These are phyloP conservation scores for Trichophyton equinum DNA, from an alignment of 2,329 filamentous ascomycete species.

Conservation along the genomic window DNA sequence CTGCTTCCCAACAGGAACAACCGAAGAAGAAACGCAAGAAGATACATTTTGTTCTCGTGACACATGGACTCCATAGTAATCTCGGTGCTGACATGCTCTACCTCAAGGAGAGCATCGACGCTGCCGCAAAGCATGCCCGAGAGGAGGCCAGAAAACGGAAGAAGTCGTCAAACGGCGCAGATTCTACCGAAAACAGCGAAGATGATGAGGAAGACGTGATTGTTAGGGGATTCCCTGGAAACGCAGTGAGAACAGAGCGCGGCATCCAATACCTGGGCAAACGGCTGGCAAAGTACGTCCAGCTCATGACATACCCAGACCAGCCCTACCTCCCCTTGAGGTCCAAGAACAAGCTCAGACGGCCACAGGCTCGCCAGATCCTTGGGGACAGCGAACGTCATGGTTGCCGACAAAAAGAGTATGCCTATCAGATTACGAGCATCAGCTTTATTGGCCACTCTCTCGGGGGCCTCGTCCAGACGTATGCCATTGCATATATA, in stretches of 20 bases:
- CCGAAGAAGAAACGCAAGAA: conserved; percentile 48
- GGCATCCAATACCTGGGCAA: conserved; percentile 97
- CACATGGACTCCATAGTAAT: conserved; percentile 92
- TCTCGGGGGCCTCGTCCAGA: conserved; percentile 78
- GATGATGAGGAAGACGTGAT: conserved; percentile 56
- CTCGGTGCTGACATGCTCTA: conserved; percentile 93
- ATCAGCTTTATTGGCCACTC: conserved; percentile 94
- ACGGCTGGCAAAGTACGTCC: conserved; percentile 76
- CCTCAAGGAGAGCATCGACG: conserved; percentile 93
- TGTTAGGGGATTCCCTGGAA: conserved; percentile 79
- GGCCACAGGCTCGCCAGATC: conserved; percentile 38
- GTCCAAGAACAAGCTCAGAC: conserved; percentile 24
- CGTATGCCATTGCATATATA: conserved; percentile 90
- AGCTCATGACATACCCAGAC: conserved; percentile 84
- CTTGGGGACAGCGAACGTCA: conserved; percentile 22
- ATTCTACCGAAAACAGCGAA: conserved; percentile 14
- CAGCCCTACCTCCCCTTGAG: conserved; percentile 67
- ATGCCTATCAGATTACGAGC: conserved; percentile 72
- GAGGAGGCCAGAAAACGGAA: conserved; percentile 50
- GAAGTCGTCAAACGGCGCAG: conserved; percentile 20
- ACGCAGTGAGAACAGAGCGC: conserved; percentile 79
- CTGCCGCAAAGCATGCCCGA: conserved; percentile 60
- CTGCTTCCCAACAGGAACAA: conserved; percentile 16
- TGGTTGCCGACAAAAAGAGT: conserved; percentile 21
- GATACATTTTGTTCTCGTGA: conserved; percentile 81